These are phyloP conservation scores for Solanum neorickii DNA, from an alignment of 257 asterid genomes.

Conservation along the genomic window DNA sequence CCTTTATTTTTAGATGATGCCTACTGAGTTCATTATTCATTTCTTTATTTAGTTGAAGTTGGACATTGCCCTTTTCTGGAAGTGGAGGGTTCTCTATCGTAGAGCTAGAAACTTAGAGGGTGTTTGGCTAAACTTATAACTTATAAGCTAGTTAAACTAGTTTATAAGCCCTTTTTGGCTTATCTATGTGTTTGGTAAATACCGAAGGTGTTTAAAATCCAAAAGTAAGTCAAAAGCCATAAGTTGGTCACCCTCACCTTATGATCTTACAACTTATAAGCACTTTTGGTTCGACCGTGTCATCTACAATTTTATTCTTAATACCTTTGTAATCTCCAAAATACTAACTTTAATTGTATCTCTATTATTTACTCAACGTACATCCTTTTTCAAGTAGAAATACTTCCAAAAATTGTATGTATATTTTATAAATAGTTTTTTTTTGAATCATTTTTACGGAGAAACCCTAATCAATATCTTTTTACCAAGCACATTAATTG, in stretches of 20 bases:
- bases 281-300: neutral
- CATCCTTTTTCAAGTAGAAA: neutral
- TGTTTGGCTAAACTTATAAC: neutral
- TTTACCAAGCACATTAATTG: neutral
- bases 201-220: neutral
- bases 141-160: neutral
- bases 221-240: neutral
- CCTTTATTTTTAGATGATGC: neutral
- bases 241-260: neutral
- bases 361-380: neutral
- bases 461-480: neutral
- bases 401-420: neutral
- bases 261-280: neutral
- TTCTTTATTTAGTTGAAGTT: neutral
- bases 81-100: neutral
- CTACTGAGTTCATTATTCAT: neutral
- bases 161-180: neutral
- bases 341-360: neutral
- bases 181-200: neutral
- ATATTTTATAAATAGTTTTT: neutral
- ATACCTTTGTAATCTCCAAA: neutral
- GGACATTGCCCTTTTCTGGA: neutral
- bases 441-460: neutral
- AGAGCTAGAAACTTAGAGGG: neutral
- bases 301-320: neutral